phyloP scores from a whole-genome alignment of 768 basidiomycete species.

The Serendipita indica region DNA sequence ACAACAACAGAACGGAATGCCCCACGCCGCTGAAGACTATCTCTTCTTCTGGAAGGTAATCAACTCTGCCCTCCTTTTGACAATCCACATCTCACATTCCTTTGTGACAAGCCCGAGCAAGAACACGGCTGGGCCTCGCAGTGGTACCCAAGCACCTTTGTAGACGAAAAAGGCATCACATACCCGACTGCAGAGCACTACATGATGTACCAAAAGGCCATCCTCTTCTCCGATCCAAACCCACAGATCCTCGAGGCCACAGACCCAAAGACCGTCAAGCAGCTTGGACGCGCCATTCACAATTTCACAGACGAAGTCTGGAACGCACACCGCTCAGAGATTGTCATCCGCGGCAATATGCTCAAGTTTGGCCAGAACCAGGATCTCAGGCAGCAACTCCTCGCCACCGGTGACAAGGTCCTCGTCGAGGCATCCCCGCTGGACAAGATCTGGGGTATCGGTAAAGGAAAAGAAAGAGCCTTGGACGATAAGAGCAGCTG shows the following conservation, averaged over 20 bases:
- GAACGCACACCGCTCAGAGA: constrained; percentile 30
- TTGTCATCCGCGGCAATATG: constrained; percentile 40
- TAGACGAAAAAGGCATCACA: constrained; percentile 22
- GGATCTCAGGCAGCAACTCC: constrained; percentile 27
- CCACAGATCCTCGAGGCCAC: constrained; percentile 26
- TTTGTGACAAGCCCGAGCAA: constrained; percentile 11
- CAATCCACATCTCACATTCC: background rate
- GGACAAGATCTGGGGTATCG: constrained; percentile 52
- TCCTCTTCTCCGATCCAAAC: constrained; percentile 35
- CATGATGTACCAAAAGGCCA: constrained; percentile 53
- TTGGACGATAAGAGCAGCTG: constrained; percentile 28
- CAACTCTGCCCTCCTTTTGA: background rate
- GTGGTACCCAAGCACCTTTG: constrained; percentile 35
- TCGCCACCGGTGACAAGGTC: constrained; percentile 42
- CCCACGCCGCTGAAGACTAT: constrained; percentile 9
- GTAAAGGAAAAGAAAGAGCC: constrained; percentile 37
- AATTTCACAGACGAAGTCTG: constrained; percentile 37
- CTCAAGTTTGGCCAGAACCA: constrained; percentile 40
- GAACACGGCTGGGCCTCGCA: constrained; percentile 20
- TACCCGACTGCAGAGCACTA: constrained; percentile 44
- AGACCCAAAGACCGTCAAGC: constrained; percentile 34
- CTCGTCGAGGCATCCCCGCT: constrained; percentile 56
- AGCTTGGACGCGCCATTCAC: constrained; percentile 36
- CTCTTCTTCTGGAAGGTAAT: constrained; percentile 20
- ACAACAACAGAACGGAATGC: no score